Evolutionary conservation across 2,329 filamentous ascomycete genomes (phyloP).

Genomic region (Ascochyta fabae): DNA sequence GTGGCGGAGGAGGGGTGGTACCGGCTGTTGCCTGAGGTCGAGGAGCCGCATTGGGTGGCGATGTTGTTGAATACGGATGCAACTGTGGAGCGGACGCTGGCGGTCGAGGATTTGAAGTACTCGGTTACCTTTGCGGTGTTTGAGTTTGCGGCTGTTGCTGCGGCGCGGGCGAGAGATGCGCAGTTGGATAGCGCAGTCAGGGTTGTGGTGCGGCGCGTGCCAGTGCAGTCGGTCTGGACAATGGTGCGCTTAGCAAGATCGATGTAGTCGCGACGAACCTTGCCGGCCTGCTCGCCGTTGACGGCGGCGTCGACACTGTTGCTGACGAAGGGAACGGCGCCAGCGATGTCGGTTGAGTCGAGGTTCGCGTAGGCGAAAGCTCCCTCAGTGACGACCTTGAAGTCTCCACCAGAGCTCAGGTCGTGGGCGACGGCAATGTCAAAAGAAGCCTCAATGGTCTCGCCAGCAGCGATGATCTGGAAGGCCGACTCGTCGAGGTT

Average conservation of each 20-base stretch:
- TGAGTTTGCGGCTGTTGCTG: constrained; percentile 58
- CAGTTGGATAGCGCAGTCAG: constrained; percentile 60
- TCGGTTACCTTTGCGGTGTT: constrained; percentile 60
- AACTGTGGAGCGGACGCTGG: constrained; percentile 57
- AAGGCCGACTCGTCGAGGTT: constrained; percentile 59
- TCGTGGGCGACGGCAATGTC: constrained; percentile 64
- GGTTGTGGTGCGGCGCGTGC: constrained; percentile 53
- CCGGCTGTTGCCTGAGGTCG: constrained; percentile 55
- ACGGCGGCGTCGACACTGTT: constrained; percentile 64
- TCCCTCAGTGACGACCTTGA: constrained; percentile 62
- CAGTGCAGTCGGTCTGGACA: constrained; percentile 62
- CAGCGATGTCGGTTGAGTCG: constrained; percentile 55
- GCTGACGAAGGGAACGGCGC: constrained; percentile 62
- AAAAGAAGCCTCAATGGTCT: constrained; percentile 59
- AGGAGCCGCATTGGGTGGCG: constrained; percentile 61
- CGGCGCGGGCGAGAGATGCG: constrained; percentile 58
- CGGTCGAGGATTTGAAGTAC: constrained; percentile 66
- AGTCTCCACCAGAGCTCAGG: constrained; percentile 56
- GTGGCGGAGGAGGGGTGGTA: neutral
- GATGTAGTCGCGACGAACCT: constrained; percentile 56
- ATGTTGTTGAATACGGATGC: constrained; percentile 60
- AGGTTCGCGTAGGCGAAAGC: constrained; percentile 62
- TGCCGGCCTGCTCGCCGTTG: constrained; percentile 60
- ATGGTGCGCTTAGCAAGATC: constrained; percentile 57
- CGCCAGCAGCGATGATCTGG: constrained; percentile 52